Percentiles rank a stretch among this genome's conserved stretches.
Evolutionary conservation across 2,329 filamentous ascomycete species (phyloP).

Genomic region (Coniochaeta sp.): DNA sequence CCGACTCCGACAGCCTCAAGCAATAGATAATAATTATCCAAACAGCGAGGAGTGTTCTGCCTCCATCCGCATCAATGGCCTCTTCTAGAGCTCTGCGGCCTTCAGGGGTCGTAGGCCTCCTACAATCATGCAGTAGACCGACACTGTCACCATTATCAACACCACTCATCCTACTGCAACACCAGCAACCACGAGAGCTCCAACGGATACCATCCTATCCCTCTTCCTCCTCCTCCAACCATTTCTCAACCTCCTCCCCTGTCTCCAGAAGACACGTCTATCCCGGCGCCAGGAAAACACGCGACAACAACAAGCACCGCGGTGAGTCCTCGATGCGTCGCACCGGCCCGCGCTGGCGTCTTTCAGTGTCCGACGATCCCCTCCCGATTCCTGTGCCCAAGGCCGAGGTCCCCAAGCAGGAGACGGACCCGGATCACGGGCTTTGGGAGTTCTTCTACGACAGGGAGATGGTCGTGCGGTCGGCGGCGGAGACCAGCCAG

Average conservation of each 20-base stretch:
- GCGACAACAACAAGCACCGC: constrained; percentile 72
- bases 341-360: constrained; percentile 65
- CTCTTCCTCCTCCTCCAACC: constrained; percentile 6
- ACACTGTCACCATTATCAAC: constrained; percentile 14
- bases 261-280: constrained; percentile 33
- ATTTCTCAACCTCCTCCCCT: constrained; percentile 50
- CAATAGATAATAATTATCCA: not conserved
- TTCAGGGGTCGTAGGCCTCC: constrained; percentile 19
- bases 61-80: constrained; percentile 9
- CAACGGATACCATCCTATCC: not conserved
- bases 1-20: not conserved
- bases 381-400: constrained; percentile 57
- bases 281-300: constrained; percentile 31
- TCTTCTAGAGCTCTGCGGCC: constrained; percentile 14
- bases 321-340: constrained; percentile 76
- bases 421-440: constrained; percentile 68
- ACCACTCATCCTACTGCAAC: constrained; percentile 16
- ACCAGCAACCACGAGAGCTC: not conserved
- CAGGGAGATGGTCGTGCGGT: constrained; percentile 58
- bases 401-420: constrained; percentile 48
- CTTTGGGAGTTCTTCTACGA: constrained; percentile 87
- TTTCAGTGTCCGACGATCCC: constrained; percentile 64
- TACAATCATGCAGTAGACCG: constrained; percentile 3
- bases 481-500: constrained; percentile 60
- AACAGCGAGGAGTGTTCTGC: not conserved